Evolutionary conservation across 2,329 filamentous ascomycete genomes (phyloP).

Genomic region (Diaporthe nobilis): DNA sequence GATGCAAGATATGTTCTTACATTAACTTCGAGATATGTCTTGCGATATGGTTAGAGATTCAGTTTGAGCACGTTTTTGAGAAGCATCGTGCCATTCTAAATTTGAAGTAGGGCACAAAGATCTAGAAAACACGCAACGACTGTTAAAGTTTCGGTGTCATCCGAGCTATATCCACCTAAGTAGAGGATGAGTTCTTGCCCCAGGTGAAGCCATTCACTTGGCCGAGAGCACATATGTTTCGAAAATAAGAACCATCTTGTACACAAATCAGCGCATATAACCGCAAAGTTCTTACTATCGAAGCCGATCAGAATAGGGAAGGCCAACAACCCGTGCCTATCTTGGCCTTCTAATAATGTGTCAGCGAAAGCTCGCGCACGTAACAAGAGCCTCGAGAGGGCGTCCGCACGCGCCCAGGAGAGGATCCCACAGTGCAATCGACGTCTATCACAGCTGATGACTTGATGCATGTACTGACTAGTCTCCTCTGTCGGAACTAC

Average conservation of each 20-base stretch:
- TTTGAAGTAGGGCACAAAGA: neutral
- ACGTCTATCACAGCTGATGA: neutral
- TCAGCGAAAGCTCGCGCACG: neutral
- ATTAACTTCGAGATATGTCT: slow-evolving; percentile 1
- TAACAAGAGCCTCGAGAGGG: neutral
- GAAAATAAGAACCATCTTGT: neutral
- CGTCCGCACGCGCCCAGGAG: too few relatives aligned
- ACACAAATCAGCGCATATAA: neutral
- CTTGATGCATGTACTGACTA: neutral
- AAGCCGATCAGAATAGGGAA: neutral
- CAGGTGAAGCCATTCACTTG: neutral
- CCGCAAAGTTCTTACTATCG: neutral
- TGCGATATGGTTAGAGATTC: neutral
- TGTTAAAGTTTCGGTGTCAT: neutral
- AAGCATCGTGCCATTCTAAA: neutral
- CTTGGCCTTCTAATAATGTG: too few relatives aligned
- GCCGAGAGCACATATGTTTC: too few relatives aligned
- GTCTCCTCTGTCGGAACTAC: neutral
- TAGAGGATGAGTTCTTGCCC: too few relatives aligned
- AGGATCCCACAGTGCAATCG: neutral
- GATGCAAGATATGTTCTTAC: slow-evolving; percentile 5
- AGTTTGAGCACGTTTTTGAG: neutral
- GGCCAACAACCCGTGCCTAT: neutral
- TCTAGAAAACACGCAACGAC: neutral
- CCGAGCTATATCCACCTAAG: neutral